A percentile compares a stretch with the other conserved stretches of the same genome.
Conservation (phyloP, 2,329 filamentous ascomycete genomes). For the Thelonectria olida region DNA sequence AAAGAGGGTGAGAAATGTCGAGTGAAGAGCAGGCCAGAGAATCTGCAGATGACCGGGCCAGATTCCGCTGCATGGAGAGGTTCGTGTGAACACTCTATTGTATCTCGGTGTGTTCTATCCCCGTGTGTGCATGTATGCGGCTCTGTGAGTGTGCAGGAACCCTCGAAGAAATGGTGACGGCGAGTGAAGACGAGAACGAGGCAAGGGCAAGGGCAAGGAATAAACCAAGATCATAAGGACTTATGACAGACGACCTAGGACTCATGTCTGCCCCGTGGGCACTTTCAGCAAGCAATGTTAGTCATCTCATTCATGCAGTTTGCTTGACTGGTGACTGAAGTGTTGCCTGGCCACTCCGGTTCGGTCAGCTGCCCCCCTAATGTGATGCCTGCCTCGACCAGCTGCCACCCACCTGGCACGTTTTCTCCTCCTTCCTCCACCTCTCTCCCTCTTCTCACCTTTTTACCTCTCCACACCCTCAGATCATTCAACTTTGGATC, state of each 20-base stretch:
- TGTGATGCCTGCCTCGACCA: too few species aligned
- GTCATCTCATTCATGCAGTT: background rate
- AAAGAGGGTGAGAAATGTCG: too few species aligned
- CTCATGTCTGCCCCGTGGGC: background rate
- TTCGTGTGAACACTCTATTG: background rate
- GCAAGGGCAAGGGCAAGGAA: too few species aligned
- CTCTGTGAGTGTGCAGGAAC: background rate
- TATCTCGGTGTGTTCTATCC: background rate
- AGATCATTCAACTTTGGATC: too few species aligned
- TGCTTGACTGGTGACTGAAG: background rate
- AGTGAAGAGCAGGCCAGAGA: too few species aligned
- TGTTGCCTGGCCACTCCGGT: background rate
- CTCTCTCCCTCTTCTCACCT: too few species aligned
- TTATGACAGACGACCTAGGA: background rate
- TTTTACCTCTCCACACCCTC: too few species aligned
- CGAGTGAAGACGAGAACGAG: too few species aligned
- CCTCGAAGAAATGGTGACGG: background rate
- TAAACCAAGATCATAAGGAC: too few species aligned
- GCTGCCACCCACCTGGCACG: background rate
- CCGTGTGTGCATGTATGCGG: background rate
- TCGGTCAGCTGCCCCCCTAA: too few species aligned
- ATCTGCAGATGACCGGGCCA: too few species aligned
- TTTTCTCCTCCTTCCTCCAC: background rate
- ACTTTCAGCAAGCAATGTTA: background rate
- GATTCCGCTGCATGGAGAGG: background rate